Base-by-base conservation (phyloP, 169 alveolate species). In the Eimeria tenella region DNA sequence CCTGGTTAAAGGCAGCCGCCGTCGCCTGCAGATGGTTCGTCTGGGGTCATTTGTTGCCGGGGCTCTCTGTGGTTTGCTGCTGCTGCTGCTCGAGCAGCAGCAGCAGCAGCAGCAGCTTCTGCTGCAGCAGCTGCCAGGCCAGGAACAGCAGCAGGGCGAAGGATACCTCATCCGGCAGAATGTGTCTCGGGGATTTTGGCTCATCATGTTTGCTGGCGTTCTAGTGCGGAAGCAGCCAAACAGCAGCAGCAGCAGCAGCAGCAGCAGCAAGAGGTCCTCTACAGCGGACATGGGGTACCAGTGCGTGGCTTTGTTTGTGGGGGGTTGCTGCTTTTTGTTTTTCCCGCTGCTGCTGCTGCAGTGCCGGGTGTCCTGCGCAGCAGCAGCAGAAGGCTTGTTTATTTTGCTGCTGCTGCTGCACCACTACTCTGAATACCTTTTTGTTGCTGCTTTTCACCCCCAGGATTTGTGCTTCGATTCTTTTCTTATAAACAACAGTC, bases 401-500 rank as follows among this genome's bases (percentile, higher is more conserved):
- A 70, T 93, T 13, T 10, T 93, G 70, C 82, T 83, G 84, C 86
- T 93, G 89, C 62, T 62, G 63, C 58, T 70, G 74, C 93, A 81
- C 49, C 95, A 93, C 62, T 11, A 31, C 49, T 42, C 82, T 10
- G 95, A 93, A 70, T 93, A 56, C 53, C 49, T 83, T 15, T 93
- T 93, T 65, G 93, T 83, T 4, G n/a, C 62, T 6, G 4, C 58
- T 49, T 81, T 52, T 50, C 95, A 93, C 17, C 95, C 89, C 11
- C 56, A 23, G 4, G 83, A 73, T 1, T 82, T 93, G 17, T 5
- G 42, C 70, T 42, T 4, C 73, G 95, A 93, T 49, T 52, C 91
- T 6, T 93, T 93, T 31, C 87, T 93, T 11, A 15, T 93, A 11
- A 93, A 93, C 93, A 93, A 93, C 95, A 81, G 70, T 5, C 52